Evolutionary conservation across 2,329 filamentous ascomycete genomes (phyloP).

Genomic region (Epichloe aotearoae): DNA sequence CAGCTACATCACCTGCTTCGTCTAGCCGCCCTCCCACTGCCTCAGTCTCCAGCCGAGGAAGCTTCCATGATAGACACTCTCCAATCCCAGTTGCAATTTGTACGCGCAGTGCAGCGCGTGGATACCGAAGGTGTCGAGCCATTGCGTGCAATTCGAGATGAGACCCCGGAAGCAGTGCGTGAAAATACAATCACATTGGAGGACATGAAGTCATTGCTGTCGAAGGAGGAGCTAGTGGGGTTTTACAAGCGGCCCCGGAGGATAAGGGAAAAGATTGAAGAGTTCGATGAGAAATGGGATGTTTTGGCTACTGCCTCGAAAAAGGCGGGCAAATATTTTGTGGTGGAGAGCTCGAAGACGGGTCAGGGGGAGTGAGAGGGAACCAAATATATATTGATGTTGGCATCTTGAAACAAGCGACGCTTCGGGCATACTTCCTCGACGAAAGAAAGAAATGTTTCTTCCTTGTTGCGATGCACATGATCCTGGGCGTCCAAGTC

Average conservation of each 20-base stretch:
- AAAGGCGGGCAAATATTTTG: conserved; percentile 60
- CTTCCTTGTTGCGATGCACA: no score
- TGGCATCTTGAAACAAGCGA: neutral
- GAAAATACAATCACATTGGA: conserved; percentile 47
- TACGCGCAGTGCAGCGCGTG: conserved; percentile 71
- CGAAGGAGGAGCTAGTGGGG: conserved; percentile 47
- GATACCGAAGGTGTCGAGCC: conserved; percentile 62
- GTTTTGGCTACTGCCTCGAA: conserved; percentile 51
- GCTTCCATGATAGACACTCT: conserved; percentile 59
- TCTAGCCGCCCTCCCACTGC: conserved; percentile 73
- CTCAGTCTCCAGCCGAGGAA: conserved; percentile 50
- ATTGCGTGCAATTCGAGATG: conserved; percentile 68
- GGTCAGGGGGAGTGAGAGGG: conserved; percentile 4
- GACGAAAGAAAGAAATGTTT: neutral
- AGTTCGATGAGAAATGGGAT: conserved; percentile 53
- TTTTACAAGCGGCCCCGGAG: conserved; percentile 33
- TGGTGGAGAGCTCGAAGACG: conserved; percentile 51
- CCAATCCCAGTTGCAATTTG: conserved; percentile 75
- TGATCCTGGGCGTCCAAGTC: no score
- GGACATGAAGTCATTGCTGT: conserved; percentile 42
- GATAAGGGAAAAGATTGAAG: conserved; percentile 18
- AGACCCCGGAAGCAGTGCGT: conserved; percentile 48
- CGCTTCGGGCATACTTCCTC: no score
- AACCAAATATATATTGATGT: neutral
- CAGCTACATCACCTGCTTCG: conserved; percentile 76